Conservation (phyloP, 768 basidiomycete genomes). For the Lanmaoa rubissima region DNA sequence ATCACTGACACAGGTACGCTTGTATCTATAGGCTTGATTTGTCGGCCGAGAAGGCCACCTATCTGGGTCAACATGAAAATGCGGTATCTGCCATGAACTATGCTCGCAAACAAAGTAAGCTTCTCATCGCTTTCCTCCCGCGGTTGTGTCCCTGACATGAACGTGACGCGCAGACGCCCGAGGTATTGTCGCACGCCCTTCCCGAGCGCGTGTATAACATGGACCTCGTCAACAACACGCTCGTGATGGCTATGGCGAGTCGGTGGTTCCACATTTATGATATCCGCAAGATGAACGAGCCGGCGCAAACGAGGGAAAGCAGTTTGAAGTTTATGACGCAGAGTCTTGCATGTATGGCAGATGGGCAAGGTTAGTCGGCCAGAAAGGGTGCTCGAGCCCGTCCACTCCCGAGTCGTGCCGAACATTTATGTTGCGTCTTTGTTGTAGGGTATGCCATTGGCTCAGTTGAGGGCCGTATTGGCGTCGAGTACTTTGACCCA, state of each 20-base stretch:
- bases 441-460: slow-evolving; percentile 83
- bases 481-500: slow-evolving; percentile 95
- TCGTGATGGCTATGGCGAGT: slow-evolving; percentile 93
- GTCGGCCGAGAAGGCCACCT: slow-evolving; percentile 62
- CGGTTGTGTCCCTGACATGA: neutral
- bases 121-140: neutral
- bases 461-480: slow-evolving; percentile 93
- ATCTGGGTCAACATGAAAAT: slow-evolving; percentile 80
- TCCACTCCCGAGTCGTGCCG: too few relatives aligned
- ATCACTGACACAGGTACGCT: too few relatives aligned
- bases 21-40: slow-evolving; percentile 58
- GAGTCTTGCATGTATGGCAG: slow-evolving; percentile 86
- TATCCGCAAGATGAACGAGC: slow-evolving; percentile 70
- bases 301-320: slow-evolving; percentile 82
- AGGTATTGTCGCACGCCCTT: slow-evolving; percentile 58
- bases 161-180: slow-evolving; percentile 44
- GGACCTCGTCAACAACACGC: slow-evolving; percentile 71
- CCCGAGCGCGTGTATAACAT: slow-evolving; percentile 87
- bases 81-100: slow-evolving; percentile 77
- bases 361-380: slow-evolving; percentile 68
- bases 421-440: neutral
- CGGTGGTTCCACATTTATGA: slow-evolving; percentile 90
- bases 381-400: slow-evolving; percentile 18
- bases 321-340: slow-evolving; percentile 95
- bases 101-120: slow-evolving; percentile 61